A percentile compares a stretch with the other conserved stretches of the same genome.
These are phyloP conservation scores for Colletotrichum noveboracense DNA, from an alignment of 2,329 filamentous ascomycete genomes.

Conservation along the genomic window DNA sequence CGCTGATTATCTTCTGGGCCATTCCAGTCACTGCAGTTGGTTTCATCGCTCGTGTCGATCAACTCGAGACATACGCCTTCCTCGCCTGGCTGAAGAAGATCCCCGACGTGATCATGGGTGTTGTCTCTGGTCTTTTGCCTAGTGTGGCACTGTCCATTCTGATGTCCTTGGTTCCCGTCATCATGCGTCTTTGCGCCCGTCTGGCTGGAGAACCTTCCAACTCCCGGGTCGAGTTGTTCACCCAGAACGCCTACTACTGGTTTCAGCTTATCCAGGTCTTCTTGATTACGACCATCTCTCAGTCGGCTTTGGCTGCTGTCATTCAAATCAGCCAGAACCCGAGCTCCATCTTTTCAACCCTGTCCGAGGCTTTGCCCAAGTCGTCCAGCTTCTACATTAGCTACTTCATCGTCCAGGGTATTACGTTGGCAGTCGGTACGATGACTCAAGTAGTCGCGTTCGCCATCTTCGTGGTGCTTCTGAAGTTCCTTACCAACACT, in stretches of 20 bases:
- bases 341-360: conserved; percentile 61
- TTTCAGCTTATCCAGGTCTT: conserved; percentile 95
- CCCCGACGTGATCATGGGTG: conserved; percentile 74
- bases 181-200: conserved; percentile 80
- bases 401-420: conserved; percentile 79
- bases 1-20: conserved; percentile 87
- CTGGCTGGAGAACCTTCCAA: conserved; percentile 80
- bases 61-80: conserved; percentile 69
- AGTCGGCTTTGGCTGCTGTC: conserved; percentile 76
- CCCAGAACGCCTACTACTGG: conserved; percentile 89
- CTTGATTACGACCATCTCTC: conserved; percentile 82
- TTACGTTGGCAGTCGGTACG: conserved; percentile 75
- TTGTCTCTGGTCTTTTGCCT: conserved; percentile 85
- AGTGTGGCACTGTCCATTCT: conserved; percentile 79
- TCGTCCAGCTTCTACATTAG: conserved; percentile 93
- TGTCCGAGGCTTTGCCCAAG: conserved; percentile 78
- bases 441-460: conserved; percentile 73
- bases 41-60: conserved; percentile 82
- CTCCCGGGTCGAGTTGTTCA: conserved; percentile 83
- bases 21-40: conserved; percentile 80
- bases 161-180: conserved; percentile 83
- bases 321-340: conserved; percentile 69
- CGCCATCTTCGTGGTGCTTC: conserved; percentile 70
- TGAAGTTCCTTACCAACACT: conserved; percentile 75
- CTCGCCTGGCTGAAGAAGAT: conserved; percentile 74